A percentile compares a stretch with the other conserved stretches of the same genome.
Conservation (phyloP, 2,329 filamentous ascomycete species). For the Colletotrichum cereale region DNA sequence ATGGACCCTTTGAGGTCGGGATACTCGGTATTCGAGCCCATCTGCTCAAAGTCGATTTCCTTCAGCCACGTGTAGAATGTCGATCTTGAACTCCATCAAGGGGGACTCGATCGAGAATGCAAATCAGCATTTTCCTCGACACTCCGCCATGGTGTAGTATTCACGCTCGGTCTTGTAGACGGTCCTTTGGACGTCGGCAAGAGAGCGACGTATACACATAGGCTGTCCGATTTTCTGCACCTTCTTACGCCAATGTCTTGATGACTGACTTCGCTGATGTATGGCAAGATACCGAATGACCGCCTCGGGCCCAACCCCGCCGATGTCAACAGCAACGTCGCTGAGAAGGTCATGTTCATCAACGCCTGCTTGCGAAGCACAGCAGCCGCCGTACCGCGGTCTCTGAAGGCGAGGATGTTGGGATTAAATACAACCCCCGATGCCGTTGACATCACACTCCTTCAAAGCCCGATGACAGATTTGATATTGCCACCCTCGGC, state of each 20-base stretch:
- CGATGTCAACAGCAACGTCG: slow-evolving; percentile 39
- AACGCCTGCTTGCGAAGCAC: slow-evolving; percentile 48
- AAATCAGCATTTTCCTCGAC: background rate
- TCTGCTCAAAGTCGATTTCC: slow-evolving; percentile 34
- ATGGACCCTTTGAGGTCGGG: slow-evolving; percentile 44
- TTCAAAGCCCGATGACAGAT: too few relatives aligned
- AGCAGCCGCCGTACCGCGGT: slow-evolving; percentile 47
- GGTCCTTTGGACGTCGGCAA: slow-evolving; percentile 25
- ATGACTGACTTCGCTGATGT: slow-evolving; percentile 45
- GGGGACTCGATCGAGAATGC: slow-evolving; percentile 31
- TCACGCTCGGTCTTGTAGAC: slow-evolving; percentile 26
- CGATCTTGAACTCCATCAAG: slow-evolving; percentile 31
- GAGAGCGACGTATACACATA: slow-evolving; percentile 40
- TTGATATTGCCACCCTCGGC: slow-evolving; percentile 2
- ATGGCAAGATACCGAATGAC: slow-evolving; percentile 46
- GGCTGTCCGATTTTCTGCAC: slow-evolving; percentile 42
- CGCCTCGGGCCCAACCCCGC: slow-evolving; percentile 42
- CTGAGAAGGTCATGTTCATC: slow-evolving; percentile 48
- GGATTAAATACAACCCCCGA: slow-evolving; percentile 48
- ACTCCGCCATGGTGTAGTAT: background rate
- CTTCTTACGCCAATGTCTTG: slow-evolving; percentile 47
- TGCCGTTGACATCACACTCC: slow-evolving; percentile 6
- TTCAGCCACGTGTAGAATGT: slow-evolving; percentile 39
- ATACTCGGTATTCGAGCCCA: slow-evolving; percentile 33
- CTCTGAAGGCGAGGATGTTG: slow-evolving; percentile 46